Conservation (phyloP, 106 monocot species). For the Allium cepa region DNA sequence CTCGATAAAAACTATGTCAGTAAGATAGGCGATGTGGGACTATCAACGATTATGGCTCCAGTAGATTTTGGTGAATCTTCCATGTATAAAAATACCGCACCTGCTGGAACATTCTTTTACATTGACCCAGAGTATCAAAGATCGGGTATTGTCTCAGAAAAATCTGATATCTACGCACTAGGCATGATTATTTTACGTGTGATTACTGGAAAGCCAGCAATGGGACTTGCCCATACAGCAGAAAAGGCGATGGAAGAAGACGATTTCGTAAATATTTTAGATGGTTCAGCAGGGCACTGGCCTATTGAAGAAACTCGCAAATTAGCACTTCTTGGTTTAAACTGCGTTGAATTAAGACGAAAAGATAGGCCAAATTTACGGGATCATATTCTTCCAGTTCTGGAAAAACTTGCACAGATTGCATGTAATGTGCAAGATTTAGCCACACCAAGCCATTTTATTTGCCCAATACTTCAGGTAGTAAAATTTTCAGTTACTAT, state of each 20-base stretch:
- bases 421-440: slow-evolving; percentile 23
- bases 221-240: slow-evolving; percentile 47
- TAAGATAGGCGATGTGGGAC: slow-evolving; percentile 84
- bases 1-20: slow-evolving; percentile 56
- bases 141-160: slow-evolving; percentile 43
- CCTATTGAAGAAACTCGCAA: slow-evolving; percentile 44
- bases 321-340: slow-evolving; percentile 47
- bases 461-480: slow-evolving; percentile 81
- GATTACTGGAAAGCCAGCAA: slow-evolving; percentile 56
- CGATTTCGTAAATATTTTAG: slow-evolving; percentile 38
- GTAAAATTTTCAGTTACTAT: neutral
- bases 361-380: slow-evolving; percentile 65
- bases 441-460: slow-evolving; percentile 48
- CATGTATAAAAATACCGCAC: slow-evolving; percentile 49
- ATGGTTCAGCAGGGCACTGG: slow-evolving; percentile 60
- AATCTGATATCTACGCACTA: slow-evolving; percentile 70
- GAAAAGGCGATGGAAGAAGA: slow-evolving; percentile 43
- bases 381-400: slow-evolving; percentile 35
- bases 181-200: slow-evolving; percentile 75
- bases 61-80: slow-evolving; percentile 17
- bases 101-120: slow-evolving; percentile 77
- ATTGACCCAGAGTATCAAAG: slow-evolving; percentile 90
- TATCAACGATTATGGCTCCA: slow-evolving; percentile 49
- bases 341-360: slow-evolving; percentile 50
- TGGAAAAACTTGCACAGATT: slow-evolving; percentile 39